Percentiles rank a stretch among this genome's conserved stretches.
Evolutionary conservation across 2,329 filamentous ascomycete genomes (phyloP).

Genomic region (Fusarium sp.): DNA sequence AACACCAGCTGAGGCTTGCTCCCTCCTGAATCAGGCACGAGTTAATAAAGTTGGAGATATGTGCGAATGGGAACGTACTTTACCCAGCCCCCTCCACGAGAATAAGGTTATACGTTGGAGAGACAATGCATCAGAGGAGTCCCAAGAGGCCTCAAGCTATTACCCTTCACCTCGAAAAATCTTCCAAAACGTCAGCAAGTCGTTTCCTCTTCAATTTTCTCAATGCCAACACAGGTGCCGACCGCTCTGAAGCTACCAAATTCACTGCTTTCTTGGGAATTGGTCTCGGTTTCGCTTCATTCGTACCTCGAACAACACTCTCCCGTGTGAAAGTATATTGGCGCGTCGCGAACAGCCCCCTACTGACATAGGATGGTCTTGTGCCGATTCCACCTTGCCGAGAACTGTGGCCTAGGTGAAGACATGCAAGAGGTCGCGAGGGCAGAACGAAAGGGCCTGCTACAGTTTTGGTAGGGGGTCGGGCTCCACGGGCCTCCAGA

Average conservation of each 20-base stretch:
- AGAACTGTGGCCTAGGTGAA: slow-evolving; percentile 55
- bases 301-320: slow-evolving; percentile 12
- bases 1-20: background rate
- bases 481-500: slow-evolving; percentile 42
- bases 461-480: slow-evolving; percentile 48
- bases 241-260: slow-evolving; percentile 27
- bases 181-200: slow-evolving; percentile 53
- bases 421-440: slow-evolving; percentile 54
- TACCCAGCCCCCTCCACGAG: background rate
- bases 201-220: slow-evolving; percentile 52
- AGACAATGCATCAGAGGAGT: background rate
- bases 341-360: slow-evolving; percentile 52
- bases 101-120: background rate
- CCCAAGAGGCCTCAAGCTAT: background rate
- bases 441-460: slow-evolving; percentile 56
- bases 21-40: background rate
- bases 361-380: slow-evolving; percentile 53
- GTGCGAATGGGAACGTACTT: background rate
- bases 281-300: slow-evolving; percentile 6
- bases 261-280: slow-evolving; percentile 30
- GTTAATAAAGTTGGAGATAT: background rate
- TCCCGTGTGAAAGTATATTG: slow-evolving; percentile 53
- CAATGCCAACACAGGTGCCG: slow-evolving; percentile 38
- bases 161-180: slow-evolving; percentile 38
- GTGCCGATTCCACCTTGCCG: slow-evolving; percentile 51